Base-by-base conservation (phyloP, 139 green algal species). In the Astrephomene gubernaculifera region DNA sequence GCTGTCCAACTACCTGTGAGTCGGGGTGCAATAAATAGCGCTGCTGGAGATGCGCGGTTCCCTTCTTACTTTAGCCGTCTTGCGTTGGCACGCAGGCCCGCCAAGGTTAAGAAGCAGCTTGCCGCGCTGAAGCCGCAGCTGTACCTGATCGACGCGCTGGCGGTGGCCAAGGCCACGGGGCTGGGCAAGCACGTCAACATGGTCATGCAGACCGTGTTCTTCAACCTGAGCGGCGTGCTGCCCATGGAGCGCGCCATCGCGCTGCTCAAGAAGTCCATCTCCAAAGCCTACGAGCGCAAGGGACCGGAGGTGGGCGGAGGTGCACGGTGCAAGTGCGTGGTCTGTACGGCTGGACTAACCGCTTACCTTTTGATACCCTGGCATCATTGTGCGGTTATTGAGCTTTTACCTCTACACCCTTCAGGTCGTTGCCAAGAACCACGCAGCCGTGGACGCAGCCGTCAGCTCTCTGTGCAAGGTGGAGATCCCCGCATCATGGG, bases 191-290 rank as follows among this genome's bases (percentile, higher is more conserved):
- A 87, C 71, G 87, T 93, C 60, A 94, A 94, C 88, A 93, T 93
- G 90, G 88, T 93, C 41, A 92, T 94, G 91, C 91, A 94, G 84
- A 87, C 90, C 9, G 88, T 86, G n/a, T 94, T 94, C 91, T 94
- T 94, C 79, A 61, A 88, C 54, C 90, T 94, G 21, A 84, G 69
- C 3, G 84, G 82, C 27, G 91, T 94, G 67, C 69, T 94, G 68
- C 76, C 85, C 39, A 87, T 93, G 39, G 88, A 91, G 12, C 83
- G 88, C 87, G 91, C 91, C 64, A 88, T 94, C 36, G 65, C 75
- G 19, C 81, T 93, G 86, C 84, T 94, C 9, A 94, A 94, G 89
- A 86, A 90, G 52, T 89, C 83, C 64, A 94, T 94, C 82, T 86
- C 83, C 49, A 93, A 93, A 85, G 90, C 88, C 25, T 94, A 94